phyloP scores from a whole-genome alignment of 768 basidiomycete species.

The Boletus pseudo-olivaceus region DNA sequence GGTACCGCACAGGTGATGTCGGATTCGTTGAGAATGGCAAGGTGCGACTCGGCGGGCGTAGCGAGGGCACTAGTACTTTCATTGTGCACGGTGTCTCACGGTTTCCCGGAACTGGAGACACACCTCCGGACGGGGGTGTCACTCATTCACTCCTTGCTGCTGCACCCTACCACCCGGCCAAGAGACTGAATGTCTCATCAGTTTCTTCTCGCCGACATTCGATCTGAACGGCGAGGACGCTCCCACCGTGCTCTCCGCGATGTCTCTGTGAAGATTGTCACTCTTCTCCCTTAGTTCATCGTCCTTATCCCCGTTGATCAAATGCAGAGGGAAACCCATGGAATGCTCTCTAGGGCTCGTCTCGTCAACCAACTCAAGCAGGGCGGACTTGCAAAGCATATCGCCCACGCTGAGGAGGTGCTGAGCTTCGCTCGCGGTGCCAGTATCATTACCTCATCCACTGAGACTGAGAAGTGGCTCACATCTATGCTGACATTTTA shows the following conservation, averaged over 20 bases:
- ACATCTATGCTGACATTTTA: conserved; percentile 33
- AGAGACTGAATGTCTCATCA: conserved; percentile 38
- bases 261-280: conserved; percentile 28
- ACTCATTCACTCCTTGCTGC: conserved; percentile 32
- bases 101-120: conserved; percentile 26
- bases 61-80: not conserved
- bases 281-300: not conserved
- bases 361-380: conserved; percentile 35
- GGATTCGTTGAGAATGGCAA: conserved; percentile 35
- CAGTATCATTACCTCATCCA: conserved; percentile 20
- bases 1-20: conserved; percentile 60
- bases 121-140: conserved; percentile 36
- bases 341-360: conserved; percentile 41
- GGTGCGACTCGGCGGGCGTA: conserved; percentile 18
- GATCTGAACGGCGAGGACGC: conserved; percentile 26
- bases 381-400: conserved; percentile 32
- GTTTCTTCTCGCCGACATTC: conserved; percentile 35
- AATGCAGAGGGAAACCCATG: conserved; percentile 42
- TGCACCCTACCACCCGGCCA: conserved; percentile 35
- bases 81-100: conserved; percentile 1
- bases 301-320: conserved; percentile 21
- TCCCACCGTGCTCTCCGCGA: conserved; percentile 32
- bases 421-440: conserved; percentile 22
- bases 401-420: conserved; percentile 27
- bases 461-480: conserved; percentile 29